phyloP scores from a whole-genome alignment of 352 stramenopile genomes.

The Pythium rhizo-oryzae region DNA sequence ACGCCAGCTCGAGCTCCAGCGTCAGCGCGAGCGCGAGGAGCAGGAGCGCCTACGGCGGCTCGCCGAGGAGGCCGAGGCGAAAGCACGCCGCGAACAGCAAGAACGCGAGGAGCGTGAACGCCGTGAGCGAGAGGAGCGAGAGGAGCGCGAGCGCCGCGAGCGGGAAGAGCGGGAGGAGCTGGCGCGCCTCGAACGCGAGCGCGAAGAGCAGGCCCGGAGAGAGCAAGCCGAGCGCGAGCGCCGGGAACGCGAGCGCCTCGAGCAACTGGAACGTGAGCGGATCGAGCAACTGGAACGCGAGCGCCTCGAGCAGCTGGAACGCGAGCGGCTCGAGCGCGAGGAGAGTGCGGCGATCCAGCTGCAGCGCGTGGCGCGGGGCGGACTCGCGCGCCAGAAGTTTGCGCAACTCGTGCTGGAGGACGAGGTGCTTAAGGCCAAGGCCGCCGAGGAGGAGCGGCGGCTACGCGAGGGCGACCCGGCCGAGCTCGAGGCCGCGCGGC shows the following conservation, averaged over 20 bases:
- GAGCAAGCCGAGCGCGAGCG: constrained; percentile 16
- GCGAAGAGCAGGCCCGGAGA: background rate
- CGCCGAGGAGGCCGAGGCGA: constrained; percentile 20
- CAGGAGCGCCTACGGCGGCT: constrained; percentile 26
- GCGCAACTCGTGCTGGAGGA: constrained; percentile 55
- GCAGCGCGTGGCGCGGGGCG: constrained; percentile 40
- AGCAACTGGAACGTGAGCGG: background rate
- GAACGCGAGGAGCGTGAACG: constrained; percentile 42
- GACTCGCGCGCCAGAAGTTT: constrained; percentile 39
- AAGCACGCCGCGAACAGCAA: constrained; percentile 9
- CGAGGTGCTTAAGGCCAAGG: constrained; percentile 20
- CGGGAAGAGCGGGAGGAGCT: constrained; percentile 26
- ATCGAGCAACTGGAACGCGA: constrained; percentile 12
- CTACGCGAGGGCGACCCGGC: constrained; percentile 14
- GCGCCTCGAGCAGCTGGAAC: constrained; percentile 35
- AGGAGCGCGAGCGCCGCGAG: constrained; percentile 2
- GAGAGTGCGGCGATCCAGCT: constrained; percentile 48
- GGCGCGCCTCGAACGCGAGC: constrained; percentile 39
- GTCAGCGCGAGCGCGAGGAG: constrained; percentile 40
- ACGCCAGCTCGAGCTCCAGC: constrained; percentile 36
- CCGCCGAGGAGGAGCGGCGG: constrained; percentile 6
- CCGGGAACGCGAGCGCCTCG: background rate
- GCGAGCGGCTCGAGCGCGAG: constrained; percentile 39
- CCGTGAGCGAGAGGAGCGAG: background rate
- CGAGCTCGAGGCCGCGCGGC: constrained; percentile 43